These are phyloP conservation scores for Suillus subluteus DNA, from an alignment of 768 basidiomycete species.

Conservation along the genomic window DNA sequence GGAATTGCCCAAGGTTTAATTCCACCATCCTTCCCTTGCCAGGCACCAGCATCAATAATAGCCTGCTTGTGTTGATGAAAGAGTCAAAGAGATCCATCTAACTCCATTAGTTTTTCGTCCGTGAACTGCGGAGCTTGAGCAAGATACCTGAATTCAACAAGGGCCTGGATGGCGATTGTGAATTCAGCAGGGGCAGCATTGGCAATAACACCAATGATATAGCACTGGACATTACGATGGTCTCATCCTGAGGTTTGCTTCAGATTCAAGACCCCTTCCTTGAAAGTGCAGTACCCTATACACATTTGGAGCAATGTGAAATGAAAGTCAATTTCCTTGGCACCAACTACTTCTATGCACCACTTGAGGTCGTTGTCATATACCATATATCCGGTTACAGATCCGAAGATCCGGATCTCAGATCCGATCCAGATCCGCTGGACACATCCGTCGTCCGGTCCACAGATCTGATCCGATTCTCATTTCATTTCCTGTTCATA, in stretches of 20 bases:
- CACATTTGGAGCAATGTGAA: constrained; percentile 41
- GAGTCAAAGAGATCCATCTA: constrained; percentile 25
- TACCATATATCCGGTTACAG: too few species aligned
- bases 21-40: constrained; percentile 24
- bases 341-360: constrained; percentile 37
- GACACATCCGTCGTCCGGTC: too few species aligned
- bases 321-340: constrained; percentile 39
- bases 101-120: constrained; percentile 22
- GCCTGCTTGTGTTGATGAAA: constrained; percentile 40
- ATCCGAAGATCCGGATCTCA: too few species aligned
- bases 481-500: too few species aligned
- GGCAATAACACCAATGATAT: constrained; percentile 39
- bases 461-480: too few species aligned
- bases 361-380: constrained; percentile 21
- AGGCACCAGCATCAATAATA: constrained; percentile 35
- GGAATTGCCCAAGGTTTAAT: constrained; percentile 12
- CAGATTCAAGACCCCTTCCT: constrained; percentile 41
- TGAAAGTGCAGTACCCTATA: constrained; percentile 41
- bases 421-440: too few species aligned
- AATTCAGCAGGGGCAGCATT: constrained; percentile 33
- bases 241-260: constrained; percentile 46
- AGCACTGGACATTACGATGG: constrained; percentile 39
- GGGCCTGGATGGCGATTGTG: constrained; percentile 36
- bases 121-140: constrained; percentile 35
- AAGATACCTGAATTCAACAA: constrained; percentile 42